Conservation (phyloP, 768 basidiomycete species). For the Collybia sordida region DNA sequence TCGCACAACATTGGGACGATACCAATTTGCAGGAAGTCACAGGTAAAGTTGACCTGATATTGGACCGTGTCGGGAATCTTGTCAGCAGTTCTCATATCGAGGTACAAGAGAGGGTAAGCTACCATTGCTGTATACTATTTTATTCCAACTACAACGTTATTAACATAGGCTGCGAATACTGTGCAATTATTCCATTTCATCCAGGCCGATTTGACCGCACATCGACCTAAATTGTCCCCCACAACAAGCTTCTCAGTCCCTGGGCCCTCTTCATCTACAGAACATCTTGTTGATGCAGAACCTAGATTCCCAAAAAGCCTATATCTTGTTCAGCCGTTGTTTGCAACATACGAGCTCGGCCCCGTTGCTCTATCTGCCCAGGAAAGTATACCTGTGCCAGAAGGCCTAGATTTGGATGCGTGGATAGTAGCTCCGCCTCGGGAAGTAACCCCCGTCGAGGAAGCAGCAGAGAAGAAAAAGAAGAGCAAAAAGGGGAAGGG, state of each 20-base stretch:
- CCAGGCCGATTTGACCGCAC: constrained; percentile 63
- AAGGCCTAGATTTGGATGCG: constrained; percentile 80
- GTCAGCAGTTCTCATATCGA: constrained; percentile 71
- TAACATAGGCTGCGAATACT: constrained; percentile 73
- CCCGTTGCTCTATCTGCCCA: constrained; percentile 83
- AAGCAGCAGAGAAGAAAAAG: constrained; percentile 36
- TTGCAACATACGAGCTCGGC: constrained; percentile 76
- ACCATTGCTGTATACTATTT: constrained; percentile 2
- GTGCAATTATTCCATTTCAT: constrained; percentile 76
- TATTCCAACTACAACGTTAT: constrained; percentile 7
- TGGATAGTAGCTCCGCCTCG: constrained; percentile 77
- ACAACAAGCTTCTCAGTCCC: constrained; percentile 31
- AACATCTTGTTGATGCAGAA: constrained; percentile 30
- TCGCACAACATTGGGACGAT: constrained; percentile 76
- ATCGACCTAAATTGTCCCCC: constrained; percentile 40
- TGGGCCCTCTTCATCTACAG: constrained; percentile 39
- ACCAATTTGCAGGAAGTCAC: constrained; percentile 67
- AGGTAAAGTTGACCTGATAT: constrained; percentile 59
- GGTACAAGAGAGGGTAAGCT: constrained; percentile 82
- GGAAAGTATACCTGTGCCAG: constrained; percentile 76
- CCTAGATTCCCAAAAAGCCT: constrained; percentile 85
- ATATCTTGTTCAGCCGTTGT: constrained; percentile 81
- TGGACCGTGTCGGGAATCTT: constrained; percentile 59
- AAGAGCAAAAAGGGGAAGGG: constrained; percentile 45
- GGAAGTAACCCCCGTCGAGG: constrained; percentile 27